Evolutionary conservation across 164 flowering plant genomes (phyloP).

Genomic region (Brasenia schreberi): DNA sequence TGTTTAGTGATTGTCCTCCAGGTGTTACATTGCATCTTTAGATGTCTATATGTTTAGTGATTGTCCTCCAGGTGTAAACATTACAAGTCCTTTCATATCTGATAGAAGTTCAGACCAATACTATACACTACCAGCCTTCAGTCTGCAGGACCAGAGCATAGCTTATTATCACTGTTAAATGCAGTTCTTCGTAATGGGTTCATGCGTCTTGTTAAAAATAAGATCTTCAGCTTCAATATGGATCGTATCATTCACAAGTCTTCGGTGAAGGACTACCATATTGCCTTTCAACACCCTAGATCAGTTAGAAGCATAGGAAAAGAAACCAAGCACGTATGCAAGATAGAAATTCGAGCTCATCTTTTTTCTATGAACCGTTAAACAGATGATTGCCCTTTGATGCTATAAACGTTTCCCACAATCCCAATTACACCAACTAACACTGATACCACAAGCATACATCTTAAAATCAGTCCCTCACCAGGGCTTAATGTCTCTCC

Average conservation of each 20-base stretch:
- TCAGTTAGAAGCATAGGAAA: background rate
- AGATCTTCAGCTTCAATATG: background rate
- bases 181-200: too few relatives aligned
- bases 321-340: background rate
- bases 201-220: too few relatives aligned
- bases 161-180: too few relatives aligned
- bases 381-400: constrained; percentile 19
- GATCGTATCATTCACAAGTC: background rate
- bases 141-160: too few relatives aligned
- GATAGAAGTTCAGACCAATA: too few relatives aligned
- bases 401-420: constrained; percentile 62
- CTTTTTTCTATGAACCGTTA: background rate
- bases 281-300: too few relatives aligned
- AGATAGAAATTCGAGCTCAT: background rate
- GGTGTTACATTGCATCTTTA: too few relatives aligned
- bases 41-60: too few relatives aligned
- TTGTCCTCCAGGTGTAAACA: too few relatives aligned
- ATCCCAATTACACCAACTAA: constrained; percentile 65
- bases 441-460: constrained; percentile 63
- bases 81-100: too few relatives aligned
- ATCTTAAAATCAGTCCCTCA: constrained; percentile 50
- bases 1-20: too few relatives aligned
- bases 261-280: background rate
- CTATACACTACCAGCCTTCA: too few relatives aligned
- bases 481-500: constrained; percentile 24